Conservation (phyloP, 495 filamentous ascomycete species). For the Hypoxylon perforatum region DNA sequence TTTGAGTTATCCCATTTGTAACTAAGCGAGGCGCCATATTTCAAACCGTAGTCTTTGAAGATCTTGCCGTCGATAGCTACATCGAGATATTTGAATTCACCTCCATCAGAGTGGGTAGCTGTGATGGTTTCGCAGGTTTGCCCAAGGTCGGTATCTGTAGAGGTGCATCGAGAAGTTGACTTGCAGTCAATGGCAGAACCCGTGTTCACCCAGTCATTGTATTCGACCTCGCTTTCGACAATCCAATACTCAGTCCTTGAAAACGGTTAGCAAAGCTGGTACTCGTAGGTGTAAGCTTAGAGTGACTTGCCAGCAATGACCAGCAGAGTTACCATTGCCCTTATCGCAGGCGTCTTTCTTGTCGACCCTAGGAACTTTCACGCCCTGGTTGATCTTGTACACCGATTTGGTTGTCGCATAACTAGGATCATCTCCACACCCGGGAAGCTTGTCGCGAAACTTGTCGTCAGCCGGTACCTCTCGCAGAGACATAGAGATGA, state of each 20-base stretch:
- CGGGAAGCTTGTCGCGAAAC: not conserved
- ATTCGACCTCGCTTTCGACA: constrained; percentile 5
- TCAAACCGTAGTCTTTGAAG: not conserved
- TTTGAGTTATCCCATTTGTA: not conserved
- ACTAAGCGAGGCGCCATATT: not conserved
- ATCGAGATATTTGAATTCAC: not conserved
- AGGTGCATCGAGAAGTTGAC: not conserved
- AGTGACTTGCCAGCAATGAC: not conserved
- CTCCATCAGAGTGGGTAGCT: not conserved
- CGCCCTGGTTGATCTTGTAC: not conserved
- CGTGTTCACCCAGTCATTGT: constrained; percentile 1
- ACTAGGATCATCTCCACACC: constrained; percentile 4
- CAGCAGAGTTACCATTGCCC: not conserved
- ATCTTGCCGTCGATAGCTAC: not conserved
- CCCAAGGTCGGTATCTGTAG: not conserved
- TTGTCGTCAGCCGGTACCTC: not conserved
- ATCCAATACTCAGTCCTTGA: not conserved
- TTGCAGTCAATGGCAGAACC: constrained; percentile 6
- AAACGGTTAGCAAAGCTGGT: not conserved
- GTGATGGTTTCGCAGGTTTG: constrained; percentile 1
- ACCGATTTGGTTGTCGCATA: not conserved
- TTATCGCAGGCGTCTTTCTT: not conserved
- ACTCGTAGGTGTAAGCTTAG: not conserved
- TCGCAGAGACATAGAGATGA: not conserved
- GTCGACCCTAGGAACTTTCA: not conserved